phyloP scores from a whole-genome alignment of 2,329 filamentous ascomycete species.

The Penicillium sp. region DNA sequence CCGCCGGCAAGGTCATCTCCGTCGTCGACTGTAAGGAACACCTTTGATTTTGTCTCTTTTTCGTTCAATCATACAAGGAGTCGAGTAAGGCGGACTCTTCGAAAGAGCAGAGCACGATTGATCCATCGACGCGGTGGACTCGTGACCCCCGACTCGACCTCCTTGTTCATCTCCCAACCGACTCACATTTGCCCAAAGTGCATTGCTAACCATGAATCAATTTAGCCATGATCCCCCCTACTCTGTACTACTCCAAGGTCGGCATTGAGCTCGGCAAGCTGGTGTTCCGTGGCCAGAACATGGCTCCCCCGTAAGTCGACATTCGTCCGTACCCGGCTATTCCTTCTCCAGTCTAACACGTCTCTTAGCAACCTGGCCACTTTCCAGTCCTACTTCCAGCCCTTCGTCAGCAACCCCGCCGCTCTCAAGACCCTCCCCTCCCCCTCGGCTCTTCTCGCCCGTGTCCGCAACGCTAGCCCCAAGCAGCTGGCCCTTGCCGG shows the following conservation, averaged over 20 bases:
- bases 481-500: constrained; percentile 72
- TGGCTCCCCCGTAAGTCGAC: constrained; percentile 85
- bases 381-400: constrained; percentile 85
- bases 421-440: constrained; percentile 59
- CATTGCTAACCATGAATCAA: constrained; percentile 26
- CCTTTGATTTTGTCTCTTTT: neutral
- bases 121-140: neutral
- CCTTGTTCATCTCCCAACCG: constrained; percentile 16
- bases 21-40: constrained; percentile 78
- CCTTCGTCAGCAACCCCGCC: constrained; percentile 71
- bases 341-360: constrained; percentile 8
- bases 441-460: constrained; percentile 57
- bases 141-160: constrained; percentile 8
- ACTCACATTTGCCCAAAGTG: neutral
- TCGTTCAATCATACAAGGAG: constrained; percentile 1
- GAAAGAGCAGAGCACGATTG: neutral
- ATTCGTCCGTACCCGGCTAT: neutral
- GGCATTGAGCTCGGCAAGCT: constrained; percentile 84
- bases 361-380: constrained; percentile 68
- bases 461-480: constrained; percentile 69
- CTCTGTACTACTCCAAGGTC: constrained; percentile 90
- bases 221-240: constrained; percentile 79
- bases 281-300: constrained; percentile 83
- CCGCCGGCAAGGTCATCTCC: constrained; percentile 74
- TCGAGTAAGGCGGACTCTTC: neutral